Conservation (phyloP, 2,329 filamentous ascomycete genomes). For the Alternaria solani region DNA sequence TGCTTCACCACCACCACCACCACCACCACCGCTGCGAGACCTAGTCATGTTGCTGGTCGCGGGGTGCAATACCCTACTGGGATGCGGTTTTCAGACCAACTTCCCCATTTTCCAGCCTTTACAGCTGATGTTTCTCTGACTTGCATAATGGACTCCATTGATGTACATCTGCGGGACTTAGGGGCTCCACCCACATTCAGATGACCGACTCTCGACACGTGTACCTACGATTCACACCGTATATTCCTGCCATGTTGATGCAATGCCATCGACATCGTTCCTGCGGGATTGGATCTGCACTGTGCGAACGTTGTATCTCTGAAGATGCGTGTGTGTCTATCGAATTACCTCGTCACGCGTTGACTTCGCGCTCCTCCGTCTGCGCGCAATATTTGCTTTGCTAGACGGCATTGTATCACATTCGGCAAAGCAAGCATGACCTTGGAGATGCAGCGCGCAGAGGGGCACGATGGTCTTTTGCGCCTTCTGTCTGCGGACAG, state of each 20-base stretch:
- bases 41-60: slow-evolving; percentile 15
- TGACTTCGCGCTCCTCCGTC: slow-evolving; percentile 10
- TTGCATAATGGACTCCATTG: slow-evolving; percentile 5
- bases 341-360: neutral
- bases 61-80: neutral
- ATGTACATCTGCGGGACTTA: slow-evolving; percentile 2
- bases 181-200: slow-evolving; percentile 2
- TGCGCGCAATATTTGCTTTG: slow-evolving; percentile 14
- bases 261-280: neutral
- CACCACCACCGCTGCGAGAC: slow-evolving; percentile 5
- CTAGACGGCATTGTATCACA: slow-evolving; percentile 1
- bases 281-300: neutral
- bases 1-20: slow-evolving; percentile 5
- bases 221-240: slow-evolving; percentile 31
- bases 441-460: neutral
- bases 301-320: slow-evolving; percentile 5
- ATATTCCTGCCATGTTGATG: slow-evolving; percentile 18
- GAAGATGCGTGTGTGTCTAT: neutral
- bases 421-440: neutral
- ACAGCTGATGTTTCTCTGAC: slow-evolving; percentile 5
- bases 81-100: neutral
- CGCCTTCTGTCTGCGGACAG: neutral
- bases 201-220: slow-evolving; percentile 35
- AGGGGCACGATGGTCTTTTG: neutral
- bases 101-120: slow-evolving; percentile 3